A percentile compares a stretch with the other conserved stretches of the same genome.
These are phyloP conservation scores for Phytophthora idaei DNA, from an alignment of 352 stramenopile species.

Conservation along the genomic window DNA sequence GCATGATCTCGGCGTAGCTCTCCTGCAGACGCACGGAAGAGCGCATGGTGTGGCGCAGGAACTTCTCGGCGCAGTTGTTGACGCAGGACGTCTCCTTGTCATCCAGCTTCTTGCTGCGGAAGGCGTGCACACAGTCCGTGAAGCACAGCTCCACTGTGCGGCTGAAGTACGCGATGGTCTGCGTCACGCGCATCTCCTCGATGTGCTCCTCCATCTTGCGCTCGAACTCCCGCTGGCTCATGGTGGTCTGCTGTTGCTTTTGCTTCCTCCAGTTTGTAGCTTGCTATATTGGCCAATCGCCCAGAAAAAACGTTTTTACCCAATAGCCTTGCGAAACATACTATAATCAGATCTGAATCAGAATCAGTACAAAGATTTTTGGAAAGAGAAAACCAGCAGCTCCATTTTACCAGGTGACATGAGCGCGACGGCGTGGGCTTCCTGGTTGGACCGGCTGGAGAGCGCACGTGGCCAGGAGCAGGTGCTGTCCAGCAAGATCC, in stretches of 20 bases:
- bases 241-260: slow-evolving; percentile 23
- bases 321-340: neutral
- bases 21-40: slow-evolving; percentile 89
- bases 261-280: neutral
- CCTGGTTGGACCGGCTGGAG: slow-evolving; percentile 85
- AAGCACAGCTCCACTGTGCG: slow-evolving; percentile 91
- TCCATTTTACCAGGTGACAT: slow-evolving; percentile 28
- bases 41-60: slow-evolving; percentile 91
- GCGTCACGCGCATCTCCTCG: slow-evolving; percentile 91
- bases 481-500: slow-evolving; percentile 69
- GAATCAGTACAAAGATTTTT: slow-evolving; percentile 13
- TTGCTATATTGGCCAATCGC: slow-evolving; percentile 1
- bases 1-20: slow-evolving; percentile 88
- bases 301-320: neutral
- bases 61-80: slow-evolving; percentile 91
- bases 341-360: neutral
- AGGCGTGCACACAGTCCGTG: slow-evolving; percentile 89
- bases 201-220: slow-evolving; percentile 92
- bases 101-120: slow-evolving; percentile 92
- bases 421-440: slow-evolving; percentile 74
- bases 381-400: neutral
- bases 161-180: slow-evolving; percentile 91
- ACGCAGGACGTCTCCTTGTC: slow-evolving; percentile 90
- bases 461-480: slow-evolving; percentile 73
- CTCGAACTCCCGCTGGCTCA: slow-evolving; percentile 87